These are phyloP conservation scores for Tylopilus felleus DNA, from an alignment of 768 basidiomycete species.

Conservation along the genomic window DNA sequence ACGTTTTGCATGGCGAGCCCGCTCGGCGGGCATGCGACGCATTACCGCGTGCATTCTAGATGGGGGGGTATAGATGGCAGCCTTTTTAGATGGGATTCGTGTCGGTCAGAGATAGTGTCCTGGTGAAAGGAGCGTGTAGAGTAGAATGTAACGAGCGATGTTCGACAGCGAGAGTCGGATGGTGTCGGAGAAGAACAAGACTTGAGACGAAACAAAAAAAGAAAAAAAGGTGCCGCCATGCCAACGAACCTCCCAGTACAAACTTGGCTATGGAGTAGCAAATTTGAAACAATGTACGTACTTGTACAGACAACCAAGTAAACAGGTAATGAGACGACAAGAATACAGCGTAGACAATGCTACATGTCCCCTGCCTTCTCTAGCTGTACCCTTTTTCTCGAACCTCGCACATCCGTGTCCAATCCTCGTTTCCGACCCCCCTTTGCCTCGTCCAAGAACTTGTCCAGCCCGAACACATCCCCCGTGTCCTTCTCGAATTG, in stretches of 20 bases:
- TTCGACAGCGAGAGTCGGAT: not conserved
- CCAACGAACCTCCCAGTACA: slow-evolving; percentile 9
- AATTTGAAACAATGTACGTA: not conserved
- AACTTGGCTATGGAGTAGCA: not conserved
- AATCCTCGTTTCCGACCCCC: slow-evolving; percentile 88
- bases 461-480: slow-evolving; percentile 96
- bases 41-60: slow-evolving; percentile 24
- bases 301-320: not conserved
- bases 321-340: not conserved
- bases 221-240: slow-evolving; percentile 11
- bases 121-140: slow-evolving; percentile 18
- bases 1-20: slow-evolving; percentile 32
- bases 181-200: not conserved
- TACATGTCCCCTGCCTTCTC: slow-evolving; percentile 55
- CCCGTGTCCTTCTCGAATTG: slow-evolving; percentile 97
- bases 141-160: slow-evolving; percentile 8
- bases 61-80: not conserved
- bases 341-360: not conserved
- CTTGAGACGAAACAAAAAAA: slow-evolving; percentile 1
- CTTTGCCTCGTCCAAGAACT: slow-evolving; percentile 97
- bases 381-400: slow-evolving; percentile 68
- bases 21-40: slow-evolving; percentile 32
- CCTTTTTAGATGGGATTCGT: not conserved
- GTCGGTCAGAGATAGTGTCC: not conserved
- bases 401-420: slow-evolving; percentile 68